Evolutionary conservation across 2,329 filamentous ascomycete species (phyloP).

Genomic region (Aspergillus texensis): DNA sequence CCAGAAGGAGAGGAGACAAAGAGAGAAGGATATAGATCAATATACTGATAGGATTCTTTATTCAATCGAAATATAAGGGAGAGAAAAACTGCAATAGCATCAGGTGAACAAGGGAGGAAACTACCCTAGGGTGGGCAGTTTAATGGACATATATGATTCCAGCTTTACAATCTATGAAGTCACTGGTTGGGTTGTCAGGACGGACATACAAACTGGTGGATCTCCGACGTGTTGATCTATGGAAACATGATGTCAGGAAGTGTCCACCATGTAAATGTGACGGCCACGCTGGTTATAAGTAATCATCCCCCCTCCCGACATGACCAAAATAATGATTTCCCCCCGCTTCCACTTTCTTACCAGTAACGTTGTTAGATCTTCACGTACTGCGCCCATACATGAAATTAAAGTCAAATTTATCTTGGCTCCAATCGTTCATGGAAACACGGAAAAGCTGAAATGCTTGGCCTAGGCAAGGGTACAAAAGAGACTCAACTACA

Average conservation of each 20-base stretch:
- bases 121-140: not conserved
- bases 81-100: not conserved
- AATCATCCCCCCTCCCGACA: not conserved
- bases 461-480: conserved; percentile 26
- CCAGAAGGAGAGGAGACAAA: not conserved
- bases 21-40: not conserved
- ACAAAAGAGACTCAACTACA: not conserved
- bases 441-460: conserved; percentile 18
- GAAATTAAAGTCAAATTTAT: not conserved
- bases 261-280: not conserved
- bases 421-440: conserved; percentile 13
- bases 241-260: conserved; percentile 15
- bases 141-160: not conserved
- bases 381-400: not conserved
- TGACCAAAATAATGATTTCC: not conserved
- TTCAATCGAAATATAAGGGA: not conserved
- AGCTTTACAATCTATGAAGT: conserved; percentile 11
- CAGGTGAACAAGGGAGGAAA: not conserved
- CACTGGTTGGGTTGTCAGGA: conserved; percentile 5
- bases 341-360: not conserved
- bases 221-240: conserved; percentile 10
- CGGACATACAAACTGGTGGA: conserved; percentile 9
- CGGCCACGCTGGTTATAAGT: not conserved
- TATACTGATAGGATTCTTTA: not conserved
- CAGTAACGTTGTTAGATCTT: not conserved